Conservation (phyloP, 768 basidiomycete genomes). For the Naganishia randhawae region DNA sequence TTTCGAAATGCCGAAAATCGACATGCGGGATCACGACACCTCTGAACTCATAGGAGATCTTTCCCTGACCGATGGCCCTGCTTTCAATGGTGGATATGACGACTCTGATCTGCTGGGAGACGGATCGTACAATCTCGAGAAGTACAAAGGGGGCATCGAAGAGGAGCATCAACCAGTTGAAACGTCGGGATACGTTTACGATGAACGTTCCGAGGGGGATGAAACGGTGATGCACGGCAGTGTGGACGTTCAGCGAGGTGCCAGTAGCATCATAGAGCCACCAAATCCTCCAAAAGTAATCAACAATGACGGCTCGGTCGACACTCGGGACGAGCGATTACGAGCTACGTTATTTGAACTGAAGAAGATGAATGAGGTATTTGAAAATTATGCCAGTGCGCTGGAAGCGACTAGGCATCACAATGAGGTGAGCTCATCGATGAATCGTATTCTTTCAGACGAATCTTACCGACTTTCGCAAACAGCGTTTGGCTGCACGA, state of each 20-base stretch:
- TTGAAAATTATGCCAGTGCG: constrained; percentile 41
- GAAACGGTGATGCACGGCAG: not conserved
- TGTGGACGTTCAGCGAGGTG: not conserved
- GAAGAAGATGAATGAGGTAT: constrained; percentile 49
- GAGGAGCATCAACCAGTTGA: not conserved
- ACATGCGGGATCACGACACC: constrained; percentile 9
- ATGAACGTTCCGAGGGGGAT: not conserved
- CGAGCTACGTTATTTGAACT: constrained; percentile 46
- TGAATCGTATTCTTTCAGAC: not conserved
- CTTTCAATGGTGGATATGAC: constrained; percentile 1
- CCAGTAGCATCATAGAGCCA: not conserved
- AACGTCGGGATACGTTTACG: not conserved
- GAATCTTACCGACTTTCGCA: not conserved
- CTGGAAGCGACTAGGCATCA: constrained; percentile 44
- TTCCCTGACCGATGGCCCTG: not conserved
- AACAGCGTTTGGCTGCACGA: constrained; percentile 37
- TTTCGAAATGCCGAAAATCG: constrained; percentile 13
- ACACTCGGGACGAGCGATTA: constrained; percentile 29
- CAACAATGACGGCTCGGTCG: not conserved
- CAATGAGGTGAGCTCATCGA: constrained; percentile 42
- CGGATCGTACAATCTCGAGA: constrained; percentile 1
- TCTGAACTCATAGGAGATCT: constrained; percentile 12
- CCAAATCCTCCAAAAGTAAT: not conserved
- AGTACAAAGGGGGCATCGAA: not conserved
- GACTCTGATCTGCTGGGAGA: constrained; percentile 12